phyloP scores from a whole-genome alignment of 176 grass and related monocot species.

The Hsuehochloa calcarea region DNA sequence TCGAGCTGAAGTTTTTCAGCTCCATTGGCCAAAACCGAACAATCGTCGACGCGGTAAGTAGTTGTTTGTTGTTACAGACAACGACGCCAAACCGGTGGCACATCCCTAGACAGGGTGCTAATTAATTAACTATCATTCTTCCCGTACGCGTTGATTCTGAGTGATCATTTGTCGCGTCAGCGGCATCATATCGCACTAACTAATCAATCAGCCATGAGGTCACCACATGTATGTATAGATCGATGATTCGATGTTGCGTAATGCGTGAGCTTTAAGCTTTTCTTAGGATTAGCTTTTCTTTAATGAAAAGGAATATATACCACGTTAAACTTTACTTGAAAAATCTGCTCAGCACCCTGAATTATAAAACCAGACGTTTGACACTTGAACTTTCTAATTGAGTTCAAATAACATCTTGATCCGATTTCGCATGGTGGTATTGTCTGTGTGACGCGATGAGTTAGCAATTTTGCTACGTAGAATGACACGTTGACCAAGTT shows the following conservation, averaged over 20 bases:
- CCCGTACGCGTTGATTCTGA: background rate
- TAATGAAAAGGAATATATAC: background rate
- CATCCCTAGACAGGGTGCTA: background rate
- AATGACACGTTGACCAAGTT: too few species aligned
- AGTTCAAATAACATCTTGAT: too few species aligned
- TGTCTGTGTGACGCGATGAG: too few species aligned
- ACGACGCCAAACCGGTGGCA: background rate
- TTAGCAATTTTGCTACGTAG: too few species aligned
- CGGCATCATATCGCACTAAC: slow-evolving; percentile 33
- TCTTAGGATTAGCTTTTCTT: background rate
- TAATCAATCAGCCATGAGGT: slow-evolving; percentile 12
- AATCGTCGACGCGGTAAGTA: background rate
- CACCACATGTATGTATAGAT: slow-evolving; percentile 15
- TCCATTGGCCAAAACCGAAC: background rate
- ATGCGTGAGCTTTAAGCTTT: slow-evolving; percentile 30
- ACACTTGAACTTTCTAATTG: too few species aligned
- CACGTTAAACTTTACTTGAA: too few species aligned
- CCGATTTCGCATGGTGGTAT: too few species aligned
- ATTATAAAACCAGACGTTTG: too few species aligned
- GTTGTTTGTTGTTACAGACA: background rate
- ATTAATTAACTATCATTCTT: background rate
- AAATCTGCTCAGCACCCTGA: too few species aligned
- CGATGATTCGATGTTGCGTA: background rate
- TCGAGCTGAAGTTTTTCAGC: background rate
- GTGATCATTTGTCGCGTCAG: background rate